Percentiles rank a stretch among this genome's conserved stretches.
These are phyloP conservation scores for Mycena rosella DNA, from an alignment of 768 basidiomycete genomes.

Conservation along the genomic window DNA sequence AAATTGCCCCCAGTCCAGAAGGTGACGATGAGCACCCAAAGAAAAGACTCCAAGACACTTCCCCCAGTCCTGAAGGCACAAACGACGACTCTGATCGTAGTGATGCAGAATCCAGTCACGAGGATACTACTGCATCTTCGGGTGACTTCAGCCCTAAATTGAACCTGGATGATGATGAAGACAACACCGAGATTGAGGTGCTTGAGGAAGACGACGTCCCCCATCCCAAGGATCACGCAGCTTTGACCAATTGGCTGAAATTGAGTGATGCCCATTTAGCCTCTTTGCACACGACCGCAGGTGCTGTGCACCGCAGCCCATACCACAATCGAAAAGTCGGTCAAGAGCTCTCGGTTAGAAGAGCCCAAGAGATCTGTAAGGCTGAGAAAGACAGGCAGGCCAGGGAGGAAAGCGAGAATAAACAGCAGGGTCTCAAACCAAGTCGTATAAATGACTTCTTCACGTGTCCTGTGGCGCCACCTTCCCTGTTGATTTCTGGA, in stretches of 20 bases:
- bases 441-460: slow-evolving; percentile 5
- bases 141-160: neutral
- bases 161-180: neutral
- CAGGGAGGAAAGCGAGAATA: neutral
- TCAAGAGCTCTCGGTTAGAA: neutral
- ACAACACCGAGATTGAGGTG: neutral
- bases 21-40: neutral
- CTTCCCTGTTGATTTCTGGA: neutral
- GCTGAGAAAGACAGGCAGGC: neutral
- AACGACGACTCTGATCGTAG: neutral
- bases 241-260: neutral
- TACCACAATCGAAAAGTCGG: slow-evolving; percentile 1
- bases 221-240: neutral
- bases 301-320: too few species aligned
- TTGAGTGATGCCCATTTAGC: neutral
- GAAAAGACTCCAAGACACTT: neutral
- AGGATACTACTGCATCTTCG: neutral
- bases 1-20: neutral
- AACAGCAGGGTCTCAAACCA: neutral
- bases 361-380: neutral
- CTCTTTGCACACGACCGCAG: too few species aligned
- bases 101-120: neutral
- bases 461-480: neutral
- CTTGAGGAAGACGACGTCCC: slow-evolving; percentile 1
- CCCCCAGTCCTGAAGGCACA: neutral